These are phyloP conservation scores for Naegleria fowleri DNA, from an alignment of 208 protist genomes.

Conservation along the genomic window DNA sequence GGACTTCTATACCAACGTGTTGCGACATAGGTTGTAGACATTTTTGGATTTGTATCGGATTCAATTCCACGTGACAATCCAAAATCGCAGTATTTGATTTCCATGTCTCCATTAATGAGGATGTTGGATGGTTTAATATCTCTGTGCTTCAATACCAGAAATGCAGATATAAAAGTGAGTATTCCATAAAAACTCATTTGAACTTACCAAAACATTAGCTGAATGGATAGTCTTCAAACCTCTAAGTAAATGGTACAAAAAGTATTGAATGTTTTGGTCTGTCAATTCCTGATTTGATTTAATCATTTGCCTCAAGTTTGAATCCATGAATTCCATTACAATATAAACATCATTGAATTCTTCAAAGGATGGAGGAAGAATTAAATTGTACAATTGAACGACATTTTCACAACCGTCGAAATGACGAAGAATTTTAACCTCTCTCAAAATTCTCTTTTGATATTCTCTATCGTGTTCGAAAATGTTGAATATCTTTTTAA, in stretches of 20 bases:
- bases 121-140: conserved; percentile 23
- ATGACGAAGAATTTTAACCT: background rate
- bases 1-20: conserved; percentile 46
- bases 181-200: conserved; percentile 20
- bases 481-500: conserved; percentile 16
- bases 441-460: conserved; percentile 19
- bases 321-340: background rate
- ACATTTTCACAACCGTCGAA: background rate
- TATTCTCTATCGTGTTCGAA: conserved; percentile 6
- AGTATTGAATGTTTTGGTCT: conserved; percentile 46
- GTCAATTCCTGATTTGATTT: conserved; percentile 36
- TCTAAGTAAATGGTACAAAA: conserved; percentile 60
- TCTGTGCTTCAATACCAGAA: background rate
- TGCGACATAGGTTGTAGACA: conserved; percentile 39
- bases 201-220: conserved; percentile 54
- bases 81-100: conserved; percentile 27
- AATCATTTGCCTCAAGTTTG: background rate
- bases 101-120: background rate
- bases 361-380: background rate
- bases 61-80: background rate
- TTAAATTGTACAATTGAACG: background rate
- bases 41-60: conserved; percentile 11
- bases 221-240: conserved; percentile 60
- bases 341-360: conserved; percentile 22
- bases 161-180: background rate